Evolutionary conservation across 495 filamentous ascomycete genomes (phyloP).

Genomic region (Penicillium simplicissimum): DNA sequence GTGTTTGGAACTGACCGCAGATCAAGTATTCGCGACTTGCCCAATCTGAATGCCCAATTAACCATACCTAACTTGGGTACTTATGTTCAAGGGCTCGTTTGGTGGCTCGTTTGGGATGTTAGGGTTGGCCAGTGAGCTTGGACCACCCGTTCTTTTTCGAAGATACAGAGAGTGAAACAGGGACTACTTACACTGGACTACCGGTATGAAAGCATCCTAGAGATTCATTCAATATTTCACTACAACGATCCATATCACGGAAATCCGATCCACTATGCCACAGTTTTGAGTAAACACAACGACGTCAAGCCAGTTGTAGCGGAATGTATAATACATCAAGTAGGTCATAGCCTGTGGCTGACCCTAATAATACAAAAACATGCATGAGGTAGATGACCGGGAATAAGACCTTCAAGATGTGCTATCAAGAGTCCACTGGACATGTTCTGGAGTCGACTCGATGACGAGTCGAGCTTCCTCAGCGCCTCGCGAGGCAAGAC

Average conservation of each 20-base stretch:
- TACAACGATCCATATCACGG: background rate
- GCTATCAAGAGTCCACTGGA: background rate
- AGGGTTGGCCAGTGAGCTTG: too few relatives aligned
- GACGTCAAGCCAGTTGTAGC: background rate
- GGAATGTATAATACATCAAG: slow-evolving; percentile 5
- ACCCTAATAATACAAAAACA: slow-evolving; percentile 2
- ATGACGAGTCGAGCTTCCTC: background rate
- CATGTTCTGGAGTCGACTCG: background rate
- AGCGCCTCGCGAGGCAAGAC: background rate
- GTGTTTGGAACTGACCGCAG: background rate
- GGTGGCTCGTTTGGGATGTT: background rate
- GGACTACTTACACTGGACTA: background rate
- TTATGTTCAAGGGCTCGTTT: background rate
- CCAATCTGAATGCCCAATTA: background rate
- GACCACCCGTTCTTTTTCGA: too few relatives aligned
- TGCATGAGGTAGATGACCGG: background rate
- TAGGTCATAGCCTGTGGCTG: background rate
- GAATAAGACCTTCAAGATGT: background rate
- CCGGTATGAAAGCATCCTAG: background rate
- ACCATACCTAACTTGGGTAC: background rate
- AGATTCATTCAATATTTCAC: too few relatives aligned
- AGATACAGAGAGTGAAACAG: background rate
- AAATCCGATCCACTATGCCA: background rate
- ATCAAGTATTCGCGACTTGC: background rate
- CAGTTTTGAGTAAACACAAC: background rate